Evolutionary conservation across 495 filamentous ascomycete genomes (phyloP).

Genomic region (Podospora pseudocomata): DNA sequence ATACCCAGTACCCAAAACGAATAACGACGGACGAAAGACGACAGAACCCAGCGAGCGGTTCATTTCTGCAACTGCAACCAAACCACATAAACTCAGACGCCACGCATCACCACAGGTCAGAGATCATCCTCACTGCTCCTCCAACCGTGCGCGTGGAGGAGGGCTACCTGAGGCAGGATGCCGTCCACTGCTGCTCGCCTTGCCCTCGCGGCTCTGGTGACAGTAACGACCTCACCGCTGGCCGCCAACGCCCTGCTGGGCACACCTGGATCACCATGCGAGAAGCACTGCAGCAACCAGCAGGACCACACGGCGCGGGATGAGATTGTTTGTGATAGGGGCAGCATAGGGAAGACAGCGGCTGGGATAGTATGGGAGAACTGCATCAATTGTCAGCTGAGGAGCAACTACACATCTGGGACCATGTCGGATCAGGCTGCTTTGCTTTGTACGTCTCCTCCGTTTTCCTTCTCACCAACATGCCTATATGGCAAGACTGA

Average conservation of each 20-base stretch:
- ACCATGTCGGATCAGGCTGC: conserved; percentile 37
- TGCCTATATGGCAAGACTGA: not conserved
- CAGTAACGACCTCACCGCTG: conserved; percentile 23
- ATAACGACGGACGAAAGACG: not conserved
- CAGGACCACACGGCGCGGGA: conserved; percentile 34
- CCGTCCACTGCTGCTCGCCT: conserved; percentile 16
- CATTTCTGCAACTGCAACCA: not conserved
- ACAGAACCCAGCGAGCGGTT: conserved; percentile 6
- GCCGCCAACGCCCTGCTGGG: conserved; percentile 32
- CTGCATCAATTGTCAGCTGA: conserved; percentile 43
- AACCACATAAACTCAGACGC: not conserved
- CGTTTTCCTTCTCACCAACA: no score
- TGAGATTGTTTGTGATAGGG: conserved; percentile 40
- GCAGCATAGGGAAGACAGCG: conserved; percentile 23
- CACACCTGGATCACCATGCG: conserved; percentile 41
- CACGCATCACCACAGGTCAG: conserved; percentile 3
- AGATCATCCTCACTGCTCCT: not conserved
- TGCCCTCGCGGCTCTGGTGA: conserved; percentile 15
- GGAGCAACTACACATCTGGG: conserved; percentile 33
- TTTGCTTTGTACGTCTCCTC: conserved; percentile 39
- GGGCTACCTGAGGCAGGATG: conserved; percentile 22
- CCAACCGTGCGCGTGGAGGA: not conserved
- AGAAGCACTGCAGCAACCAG: conserved; percentile 43
- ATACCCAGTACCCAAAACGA: conserved; percentile 7
- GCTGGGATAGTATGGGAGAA: conserved; percentile 38